These are phyloP conservation scores for Fomitopsis betulina DNA, from an alignment of 1,284 basidiomycete species.

Conservation along the genomic window DNA sequence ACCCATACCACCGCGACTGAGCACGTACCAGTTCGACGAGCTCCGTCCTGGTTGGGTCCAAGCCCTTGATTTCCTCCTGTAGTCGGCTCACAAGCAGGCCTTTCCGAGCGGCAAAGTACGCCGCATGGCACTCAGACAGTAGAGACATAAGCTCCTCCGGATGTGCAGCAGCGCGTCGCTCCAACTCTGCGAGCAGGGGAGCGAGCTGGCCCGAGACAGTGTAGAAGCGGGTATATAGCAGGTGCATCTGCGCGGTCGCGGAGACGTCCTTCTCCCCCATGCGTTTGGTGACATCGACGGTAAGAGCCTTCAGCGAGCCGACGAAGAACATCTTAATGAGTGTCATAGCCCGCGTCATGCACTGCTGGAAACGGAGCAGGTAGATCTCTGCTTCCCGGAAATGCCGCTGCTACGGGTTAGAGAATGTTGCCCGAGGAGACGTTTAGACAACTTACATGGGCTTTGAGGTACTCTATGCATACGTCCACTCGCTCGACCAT, in stretches of 20 bases:
- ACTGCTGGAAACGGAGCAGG: conserved; percentile 90
- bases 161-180: conserved; percentile 66
- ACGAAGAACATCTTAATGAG: conserved; percentile 94
- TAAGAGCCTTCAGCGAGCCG: conserved; percentile 70
- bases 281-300: conserved; percentile 69
- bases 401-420: conserved; percentile 54
- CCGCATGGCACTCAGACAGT: conserved; percentile 78
- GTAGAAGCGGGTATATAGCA: conserved; percentile 85
- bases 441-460: conserved; percentile 58
- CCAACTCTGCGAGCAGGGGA: conserved; percentile 80
- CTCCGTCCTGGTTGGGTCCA: conserved; percentile 75
- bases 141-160: conserved; percentile 77
- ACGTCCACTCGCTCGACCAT: conserved; percentile 93
- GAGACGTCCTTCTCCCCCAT: conserved; percentile 82
- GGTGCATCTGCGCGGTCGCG: conserved; percentile 74
- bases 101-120: conserved; percentile 75
- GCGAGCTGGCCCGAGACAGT: conserved; percentile 67
- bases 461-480: conserved; percentile 84
- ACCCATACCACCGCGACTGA: neutral
- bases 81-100: conserved; percentile 66
- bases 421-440: neutral
- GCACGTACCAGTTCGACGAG: conserved; percentile 75
- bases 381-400: conserved; percentile 90
- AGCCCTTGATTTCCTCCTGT: conserved; percentile 74
- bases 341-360: conserved; percentile 93